These are phyloP conservation scores for Rusavskia elegans DNA, from an alignment of 495 filamentous ascomycete genomes.

Conservation along the genomic window DNA sequence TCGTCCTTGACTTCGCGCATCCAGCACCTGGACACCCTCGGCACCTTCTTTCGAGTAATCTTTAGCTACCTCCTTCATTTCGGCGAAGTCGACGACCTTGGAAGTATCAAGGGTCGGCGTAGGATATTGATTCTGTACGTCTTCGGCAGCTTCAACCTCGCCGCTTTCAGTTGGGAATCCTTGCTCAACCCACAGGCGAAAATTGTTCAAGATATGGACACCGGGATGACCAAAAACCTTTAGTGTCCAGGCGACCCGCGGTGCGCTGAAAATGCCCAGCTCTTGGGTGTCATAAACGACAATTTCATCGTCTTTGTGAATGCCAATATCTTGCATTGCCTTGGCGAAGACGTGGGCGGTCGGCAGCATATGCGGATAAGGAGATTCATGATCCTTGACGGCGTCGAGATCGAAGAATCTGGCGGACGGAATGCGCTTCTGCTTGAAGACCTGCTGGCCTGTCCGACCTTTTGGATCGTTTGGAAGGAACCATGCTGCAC, in stretches of 20 bases:
- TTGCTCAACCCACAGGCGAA: slow-evolving; percentile 72
- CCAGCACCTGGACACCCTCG: slow-evolving; percentile 72
- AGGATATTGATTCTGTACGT: slow-evolving; percentile 36
- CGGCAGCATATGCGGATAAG: slow-evolving; percentile 96
- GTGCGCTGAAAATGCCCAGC: slow-evolving; percentile 84
- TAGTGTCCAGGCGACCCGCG: slow-evolving; percentile 85
- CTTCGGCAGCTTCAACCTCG: slow-evolving; percentile 40
- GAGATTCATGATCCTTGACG: slow-evolving; percentile 69
- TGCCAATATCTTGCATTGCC: slow-evolving; percentile 78
- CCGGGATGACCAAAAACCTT: slow-evolving; percentile 77
- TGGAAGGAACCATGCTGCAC: slow-evolving; percentile 90
- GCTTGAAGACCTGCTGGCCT: slow-evolving; percentile 59
- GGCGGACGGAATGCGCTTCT: slow-evolving; percentile 64
- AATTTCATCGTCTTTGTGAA: slow-evolving; percentile 68
- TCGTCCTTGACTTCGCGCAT: slow-evolving; percentile 66
- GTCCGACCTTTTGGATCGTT: slow-evolving; percentile 65
- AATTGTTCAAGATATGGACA: slow-evolving; percentile 90
- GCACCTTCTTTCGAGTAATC: slow-evolving; percentile 64
- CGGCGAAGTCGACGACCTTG: slow-evolving; percentile 55
- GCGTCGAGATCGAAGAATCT: slow-evolving; percentile 96
- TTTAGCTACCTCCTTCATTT: slow-evolving; percentile 59
- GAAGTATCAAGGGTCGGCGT: slow-evolving; percentile 35
- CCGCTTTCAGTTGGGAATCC: slow-evolving; percentile 68
- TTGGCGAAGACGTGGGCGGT: slow-evolving; percentile 60
- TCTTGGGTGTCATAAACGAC: slow-evolving; percentile 88